phyloP scores from a whole-genome alignment of 352 stramenopile genomes.

The Pythium scleroteichum region DNA sequence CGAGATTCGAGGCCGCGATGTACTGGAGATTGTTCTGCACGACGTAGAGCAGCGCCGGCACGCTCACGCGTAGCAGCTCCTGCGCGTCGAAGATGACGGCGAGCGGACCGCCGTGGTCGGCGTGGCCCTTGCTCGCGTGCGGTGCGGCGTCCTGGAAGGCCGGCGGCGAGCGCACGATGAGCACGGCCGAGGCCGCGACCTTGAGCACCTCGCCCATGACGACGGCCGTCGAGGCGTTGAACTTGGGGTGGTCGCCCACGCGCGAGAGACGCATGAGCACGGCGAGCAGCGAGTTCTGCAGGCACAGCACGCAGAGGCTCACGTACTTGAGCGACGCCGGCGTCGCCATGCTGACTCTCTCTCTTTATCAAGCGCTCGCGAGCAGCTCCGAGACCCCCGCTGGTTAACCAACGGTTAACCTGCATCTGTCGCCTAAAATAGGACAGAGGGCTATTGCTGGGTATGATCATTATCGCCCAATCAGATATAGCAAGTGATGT shows the following conservation, averaged over 20 bases:
- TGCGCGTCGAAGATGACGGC: conserved; percentile 54
- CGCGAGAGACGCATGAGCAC: conserved; percentile 84
- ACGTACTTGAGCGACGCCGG: conserved; percentile 68
- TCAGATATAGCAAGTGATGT: neutral
- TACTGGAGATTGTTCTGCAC: conserved; percentile 88
- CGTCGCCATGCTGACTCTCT: conserved; percentile 11
- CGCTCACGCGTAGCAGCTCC: conserved; percentile 73
- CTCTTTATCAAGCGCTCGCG: neutral
- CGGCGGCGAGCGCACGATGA: conserved; percentile 37
- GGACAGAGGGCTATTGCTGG: no score
- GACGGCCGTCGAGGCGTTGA: conserved; percentile 75
- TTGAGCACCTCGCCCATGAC: conserved; percentile 77
- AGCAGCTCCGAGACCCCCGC: neutral
- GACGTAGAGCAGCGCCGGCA: conserved; percentile 79
- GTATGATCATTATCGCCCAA: conserved; percentile 5
- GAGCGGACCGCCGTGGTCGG: conserved; percentile 14
- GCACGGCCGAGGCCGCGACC: conserved; percentile 43
- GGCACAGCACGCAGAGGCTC: conserved; percentile 75
- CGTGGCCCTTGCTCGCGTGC: conserved; percentile 7
- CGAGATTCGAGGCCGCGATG: conserved; percentile 77
- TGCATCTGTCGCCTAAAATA: neutral
- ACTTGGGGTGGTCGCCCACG: conserved; percentile 66
- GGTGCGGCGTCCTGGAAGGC: conserved; percentile 17
- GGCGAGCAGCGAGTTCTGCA: conserved; percentile 77
- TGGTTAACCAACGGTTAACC: neutral